Conservation (phyloP, 208 protist species). For the Porcisia deanei region DNA sequence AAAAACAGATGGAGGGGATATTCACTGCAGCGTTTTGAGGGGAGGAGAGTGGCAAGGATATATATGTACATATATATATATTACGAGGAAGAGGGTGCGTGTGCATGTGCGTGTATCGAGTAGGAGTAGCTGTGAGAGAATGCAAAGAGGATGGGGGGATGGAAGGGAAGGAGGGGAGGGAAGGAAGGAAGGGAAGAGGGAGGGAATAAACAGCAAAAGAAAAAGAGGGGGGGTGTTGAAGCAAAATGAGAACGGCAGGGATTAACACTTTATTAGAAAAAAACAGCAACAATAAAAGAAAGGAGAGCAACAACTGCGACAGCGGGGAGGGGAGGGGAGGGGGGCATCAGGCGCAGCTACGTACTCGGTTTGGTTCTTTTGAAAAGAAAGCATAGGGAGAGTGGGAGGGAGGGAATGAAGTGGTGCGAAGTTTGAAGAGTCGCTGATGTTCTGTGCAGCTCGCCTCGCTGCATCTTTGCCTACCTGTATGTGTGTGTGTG, state of each 20-base stretch:
- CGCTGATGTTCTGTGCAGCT: not conserved
- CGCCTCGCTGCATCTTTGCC: no score
- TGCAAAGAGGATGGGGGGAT: not conserved
- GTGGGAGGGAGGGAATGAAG: no score
- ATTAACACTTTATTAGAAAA: no score
- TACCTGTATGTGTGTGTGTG: no score
- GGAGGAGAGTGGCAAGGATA: not conserved
- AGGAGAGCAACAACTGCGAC: not conserved
- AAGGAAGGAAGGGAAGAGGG: conserved; percentile 10
- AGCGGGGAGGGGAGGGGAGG: not conserved
- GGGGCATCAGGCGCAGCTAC: not conserved
- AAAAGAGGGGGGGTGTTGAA: conserved; percentile 3
- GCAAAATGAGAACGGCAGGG: not conserved
- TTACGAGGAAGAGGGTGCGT: not conserved
- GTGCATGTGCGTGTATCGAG: not conserved
- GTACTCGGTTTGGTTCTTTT: no score
- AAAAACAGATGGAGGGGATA: no score
- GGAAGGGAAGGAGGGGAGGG: conserved; percentile 15
- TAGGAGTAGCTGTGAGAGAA: not conserved
- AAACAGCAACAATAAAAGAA: not conserved
- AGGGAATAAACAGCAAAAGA: conserved; percentile 15
- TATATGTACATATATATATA: conserved; percentile 7
- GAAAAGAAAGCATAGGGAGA: no score
- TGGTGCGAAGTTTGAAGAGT: not conserved
- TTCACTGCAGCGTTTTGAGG: not conserved